A percentile compares a stretch with the other conserved stretches of the same genome.
Evolutionary conservation across 371 early-diverging fungal species (phyloP).

Genomic region (Rhizomucor miehei): DNA sequence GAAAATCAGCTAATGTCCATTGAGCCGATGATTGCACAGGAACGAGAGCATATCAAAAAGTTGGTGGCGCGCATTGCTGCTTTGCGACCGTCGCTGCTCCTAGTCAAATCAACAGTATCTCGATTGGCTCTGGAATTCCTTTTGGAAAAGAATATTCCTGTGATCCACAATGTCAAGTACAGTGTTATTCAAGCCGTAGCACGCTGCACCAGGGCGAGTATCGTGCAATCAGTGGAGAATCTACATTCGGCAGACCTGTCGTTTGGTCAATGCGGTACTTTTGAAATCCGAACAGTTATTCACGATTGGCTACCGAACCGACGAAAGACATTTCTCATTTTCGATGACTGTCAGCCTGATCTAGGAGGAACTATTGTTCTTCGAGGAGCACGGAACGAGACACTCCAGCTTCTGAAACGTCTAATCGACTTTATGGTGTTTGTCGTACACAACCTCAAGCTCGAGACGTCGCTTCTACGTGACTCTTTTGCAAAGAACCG

Average conservation of each 20-base stretch:
- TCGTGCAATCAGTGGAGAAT: conserved; percentile 83
- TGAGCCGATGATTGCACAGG: conserved; percentile 80
- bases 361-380: conserved; percentile 88
- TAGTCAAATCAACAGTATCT: conserved; percentile 83
- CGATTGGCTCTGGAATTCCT: conserved; percentile 84
- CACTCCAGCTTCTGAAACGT: conserved; percentile 71
- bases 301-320: conserved; percentile 75
- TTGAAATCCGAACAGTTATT: conserved; percentile 78
- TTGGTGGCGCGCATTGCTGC: conserved; percentile 79
- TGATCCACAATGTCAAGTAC: conserved; percentile 84
- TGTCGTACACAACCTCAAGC: conserved; percentile 79
- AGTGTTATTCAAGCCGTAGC: conserved; percentile 82
- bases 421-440: conserved; percentile 81
- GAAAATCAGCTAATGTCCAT: conserved; percentile 80
- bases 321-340: conserved; percentile 82
- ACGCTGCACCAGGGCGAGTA: conserved; percentile 81
- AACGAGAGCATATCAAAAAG: conserved; percentile 78
- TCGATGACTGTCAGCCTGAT: conserved; percentile 82
- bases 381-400: conserved; percentile 70
- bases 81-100: conserved; percentile 75
- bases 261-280: conserved; percentile 79
- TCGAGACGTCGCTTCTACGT: conserved; percentile 79
- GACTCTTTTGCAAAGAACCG: conserved; percentile 48
- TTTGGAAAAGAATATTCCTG: conserved; percentile 72
- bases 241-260: conserved; percentile 65